phyloP scores from a whole-genome alignment of 257 asterid species.

The Lycium ferocissimum region DNA sequence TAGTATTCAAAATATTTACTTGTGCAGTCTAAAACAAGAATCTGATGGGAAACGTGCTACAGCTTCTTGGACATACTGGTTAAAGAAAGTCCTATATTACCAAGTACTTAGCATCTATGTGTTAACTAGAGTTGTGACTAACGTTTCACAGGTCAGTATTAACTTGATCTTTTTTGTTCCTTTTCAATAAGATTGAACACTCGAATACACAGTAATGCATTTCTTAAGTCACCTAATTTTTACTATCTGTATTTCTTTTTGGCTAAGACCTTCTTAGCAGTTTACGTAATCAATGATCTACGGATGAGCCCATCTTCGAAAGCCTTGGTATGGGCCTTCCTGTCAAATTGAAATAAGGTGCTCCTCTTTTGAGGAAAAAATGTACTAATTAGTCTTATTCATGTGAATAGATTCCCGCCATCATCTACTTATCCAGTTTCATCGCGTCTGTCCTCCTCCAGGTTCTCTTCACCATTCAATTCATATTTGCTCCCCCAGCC shows the following conservation, averaged over 20 bases:
- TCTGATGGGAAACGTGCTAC: slow-evolving; percentile 55
- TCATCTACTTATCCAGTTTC: slow-evolving; percentile 80
- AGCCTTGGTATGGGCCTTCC: slow-evolving; percentile 61
- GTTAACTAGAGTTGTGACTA: slow-evolving; percentile 78
- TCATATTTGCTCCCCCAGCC: background rate
- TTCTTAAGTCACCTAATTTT: background rate
- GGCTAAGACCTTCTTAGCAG: slow-evolving; percentile 81
- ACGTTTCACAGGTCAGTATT: slow-evolving; percentile 83
- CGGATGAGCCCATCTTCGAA: slow-evolving; percentile 79
- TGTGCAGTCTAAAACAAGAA: slow-evolving; percentile 64
- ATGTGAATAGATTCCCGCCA: slow-evolving; percentile 74
- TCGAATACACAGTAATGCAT: background rate
- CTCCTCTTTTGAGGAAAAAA: background rate
- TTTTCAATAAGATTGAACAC: background rate
- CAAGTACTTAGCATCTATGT: slow-evolving; percentile 90
- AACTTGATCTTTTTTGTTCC: background rate
- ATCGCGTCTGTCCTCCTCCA: slow-evolving; percentile 71
- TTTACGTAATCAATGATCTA: slow-evolving; percentile 80
- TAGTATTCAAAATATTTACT: background rate
- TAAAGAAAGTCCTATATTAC: slow-evolving; percentile 69
- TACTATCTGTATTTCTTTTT: slow-evolving; percentile 8
- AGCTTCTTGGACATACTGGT: slow-evolving; percentile 82
- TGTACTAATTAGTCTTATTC: background rate
- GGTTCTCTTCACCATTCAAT: slow-evolving; percentile 45
- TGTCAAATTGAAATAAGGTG: background rate